Evolutionary conservation across 2,329 filamentous ascomycete species (phyloP), one percentile per base, ranked within the genome.

Genomic region (Aspergillus alliaceus): DNA sequence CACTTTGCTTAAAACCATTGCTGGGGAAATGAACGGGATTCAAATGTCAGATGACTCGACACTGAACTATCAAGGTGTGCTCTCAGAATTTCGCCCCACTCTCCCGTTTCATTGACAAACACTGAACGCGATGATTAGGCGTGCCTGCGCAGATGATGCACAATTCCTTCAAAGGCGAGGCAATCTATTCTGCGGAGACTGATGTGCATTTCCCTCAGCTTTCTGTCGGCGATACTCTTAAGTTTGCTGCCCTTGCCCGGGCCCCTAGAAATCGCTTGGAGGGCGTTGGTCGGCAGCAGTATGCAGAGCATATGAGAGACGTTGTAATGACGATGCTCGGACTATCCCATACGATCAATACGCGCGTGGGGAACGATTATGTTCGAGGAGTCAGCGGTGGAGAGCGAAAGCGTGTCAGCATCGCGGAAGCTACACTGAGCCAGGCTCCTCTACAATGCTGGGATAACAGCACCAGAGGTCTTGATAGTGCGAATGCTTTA

Each of bases 121-220:
- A 48, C 44, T 48, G 20, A 34, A 9, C 29, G 14, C n/a, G 14
- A 47, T 31, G 31, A 25, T 29, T 46, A 62, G 77, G 76, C 59
- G 73, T 75, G 37, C 66, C 71, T 7, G 69, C 71, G 44, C 67
- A 70, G 55, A 59, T 90, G 69, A 93, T 95, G 89, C 57, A 50
- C 12, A 61, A 84, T 11, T 80, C 81, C 18, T 92, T 93, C 77
- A 87, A 90, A 27, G 91, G 91, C 63, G 91, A 96, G 75, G 90
- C 90, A 60, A 93, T 95, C 71, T 95, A 95, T 76, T 93, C 90
- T 0, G 90, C 90, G 58, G 90, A 95, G 72, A 87, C 90, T 34
- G 91, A 96, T 70, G 88, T 90, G 5, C 90, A 93, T 75, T 93
- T 93, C 72, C 89, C 90, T 22, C 85, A 88, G 77, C 76, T 95